Conservation (phyloP, 768 basidiomycete species). For the Pleurotus salmoneostramineus region DNA sequence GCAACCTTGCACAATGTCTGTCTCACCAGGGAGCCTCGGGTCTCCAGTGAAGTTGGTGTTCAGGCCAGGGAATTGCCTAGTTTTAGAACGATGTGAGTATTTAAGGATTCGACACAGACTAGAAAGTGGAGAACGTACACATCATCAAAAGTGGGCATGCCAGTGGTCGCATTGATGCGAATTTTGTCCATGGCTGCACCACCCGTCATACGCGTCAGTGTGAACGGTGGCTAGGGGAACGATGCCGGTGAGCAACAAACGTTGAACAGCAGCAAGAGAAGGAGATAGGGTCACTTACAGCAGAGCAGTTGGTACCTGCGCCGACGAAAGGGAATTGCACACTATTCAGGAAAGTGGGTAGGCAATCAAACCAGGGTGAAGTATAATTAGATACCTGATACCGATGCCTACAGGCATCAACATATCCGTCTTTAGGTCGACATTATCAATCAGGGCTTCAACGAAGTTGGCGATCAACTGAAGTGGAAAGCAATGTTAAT, state of each 20-base stretch:
- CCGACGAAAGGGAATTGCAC: constrained; percentile 9
- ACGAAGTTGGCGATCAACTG: constrained; percentile 18
- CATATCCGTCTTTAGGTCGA: constrained; percentile 16
- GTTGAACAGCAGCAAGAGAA: not conserved
- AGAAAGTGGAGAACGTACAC: constrained; percentile 14
- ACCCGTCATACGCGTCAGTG: constrained; percentile 23
- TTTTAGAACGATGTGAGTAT: constrained; percentile 8
- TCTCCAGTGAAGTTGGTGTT: constrained; percentile 20
- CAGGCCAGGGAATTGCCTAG: constrained; percentile 12
- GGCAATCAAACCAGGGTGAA: not conserved
- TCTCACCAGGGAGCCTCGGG: constrained; percentile 23
- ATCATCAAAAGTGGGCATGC: constrained; percentile 18
- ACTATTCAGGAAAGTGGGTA: not conserved
- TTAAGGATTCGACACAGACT: not conserved
- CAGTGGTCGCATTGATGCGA: constrained; percentile 17
- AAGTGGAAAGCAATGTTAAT: not conserved
- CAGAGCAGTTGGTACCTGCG: constrained; percentile 1
- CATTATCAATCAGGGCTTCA: constrained; percentile 16
- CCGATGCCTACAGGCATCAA: constrained; percentile 23
- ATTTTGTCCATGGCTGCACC: constrained; percentile 20
- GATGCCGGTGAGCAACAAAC: not conserved
- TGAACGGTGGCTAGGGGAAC: constrained; percentile 19
- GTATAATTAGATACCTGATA: constrained; percentile 14
- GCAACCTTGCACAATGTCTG: constrained; percentile 17
- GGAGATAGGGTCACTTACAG: constrained; percentile 1